phyloP scores from a whole-genome alignment of 2,329 filamentous ascomycete genomes.

The Orbilia javanica region DNA sequence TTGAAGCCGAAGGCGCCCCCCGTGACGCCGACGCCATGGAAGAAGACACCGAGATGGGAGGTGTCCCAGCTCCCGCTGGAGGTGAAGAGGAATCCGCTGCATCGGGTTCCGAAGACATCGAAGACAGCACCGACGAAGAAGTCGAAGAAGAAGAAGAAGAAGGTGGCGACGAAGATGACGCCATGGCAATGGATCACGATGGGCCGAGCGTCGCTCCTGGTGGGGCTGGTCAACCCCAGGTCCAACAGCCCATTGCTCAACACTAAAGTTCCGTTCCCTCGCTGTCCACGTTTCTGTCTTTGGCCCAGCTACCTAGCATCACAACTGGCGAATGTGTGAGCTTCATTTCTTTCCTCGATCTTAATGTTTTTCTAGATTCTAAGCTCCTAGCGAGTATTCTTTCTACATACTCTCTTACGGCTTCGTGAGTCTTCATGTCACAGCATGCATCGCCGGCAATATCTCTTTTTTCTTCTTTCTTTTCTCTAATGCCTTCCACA shows the following conservation, averaged over 20 bases:
- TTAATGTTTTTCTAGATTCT: slow-evolving; percentile 28
- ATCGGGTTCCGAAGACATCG: slow-evolving; percentile 68
- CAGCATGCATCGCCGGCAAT: slow-evolving; percentile 39
- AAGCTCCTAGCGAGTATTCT: slow-evolving; percentile 48
- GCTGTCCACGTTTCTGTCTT: background rate
- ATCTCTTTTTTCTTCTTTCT: slow-evolving; percentile 31
- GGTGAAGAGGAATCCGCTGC: slow-evolving; percentile 59
- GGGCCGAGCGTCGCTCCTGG: slow-evolving; percentile 39
- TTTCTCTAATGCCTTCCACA: slow-evolving; percentile 18
- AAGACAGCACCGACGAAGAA: slow-evolving; percentile 75
- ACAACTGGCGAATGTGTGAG: slow-evolving; percentile 13
- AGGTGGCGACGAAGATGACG: slow-evolving; percentile 80
- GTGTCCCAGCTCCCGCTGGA: slow-evolving; percentile 68
- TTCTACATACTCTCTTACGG: slow-evolving; percentile 38
- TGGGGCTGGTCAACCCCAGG: slow-evolving; percentile 39
- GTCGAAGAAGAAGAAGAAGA: slow-evolving; percentile 84
- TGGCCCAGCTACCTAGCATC: background rate
- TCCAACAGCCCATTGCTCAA: slow-evolving; percentile 29
- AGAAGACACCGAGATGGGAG: slow-evolving; percentile 82
- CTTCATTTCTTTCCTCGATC: background rate
- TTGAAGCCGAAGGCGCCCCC: slow-evolving; percentile 65
- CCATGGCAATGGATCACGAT: slow-evolving; percentile 73
- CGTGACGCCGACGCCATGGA: slow-evolving; percentile 66
- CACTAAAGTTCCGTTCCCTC: slow-evolving; percentile 9
- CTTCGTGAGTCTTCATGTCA: slow-evolving; percentile 32